Base-by-base conservation (phyloP, 345 rosid species). In the Carallia brachiata region DNA sequence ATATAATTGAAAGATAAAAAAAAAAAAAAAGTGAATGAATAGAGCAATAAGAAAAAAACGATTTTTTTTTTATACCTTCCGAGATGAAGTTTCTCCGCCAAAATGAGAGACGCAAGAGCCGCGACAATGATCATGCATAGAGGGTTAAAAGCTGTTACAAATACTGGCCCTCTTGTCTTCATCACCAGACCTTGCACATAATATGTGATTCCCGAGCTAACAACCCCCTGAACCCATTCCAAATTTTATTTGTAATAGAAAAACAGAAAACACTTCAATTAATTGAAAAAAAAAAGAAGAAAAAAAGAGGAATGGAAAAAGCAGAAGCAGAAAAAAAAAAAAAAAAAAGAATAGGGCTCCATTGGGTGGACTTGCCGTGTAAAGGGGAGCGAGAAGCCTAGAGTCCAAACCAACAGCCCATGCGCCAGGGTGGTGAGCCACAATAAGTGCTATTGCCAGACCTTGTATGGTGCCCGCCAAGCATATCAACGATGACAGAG, bases 121-220 rank as follows among this genome's bases (percentile, higher is more conserved):
- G 91, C 81, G 15, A 85, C 93, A 18, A 86, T 76, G 76, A 90
- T 77, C 98, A 86, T 90, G 80, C 96, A 86, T 0, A 90, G 81
- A 63, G 95, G 95, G 74, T 89, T 90, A 71, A 93, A 90, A 6
- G 88, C 90, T 10, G 97, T 90, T 10, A 87, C 92, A 30, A 89
- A 93, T 6, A 87, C 96, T 0, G 88, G 93, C 1, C 93, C 93
- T 80, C 88, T 87, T 6, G 84, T 79, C 70, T 79, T 86, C 91
- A 89, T 80, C 68, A 90, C 96, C 19, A 83, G 68, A 0, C 97
- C 93, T 90, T 90, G 93, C 53, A 89, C 89, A 40, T 93, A 86
- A 64, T 89, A 89, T 0, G 93, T 79, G 17, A 93, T 67, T 7
- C 96, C 97, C 2, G 90, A 90, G 70, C 88, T 80, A 54, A 89